Evolutionary conservation across 108 stramenopile species (phyloP).

Genomic region (Tribonema minus): DNA sequence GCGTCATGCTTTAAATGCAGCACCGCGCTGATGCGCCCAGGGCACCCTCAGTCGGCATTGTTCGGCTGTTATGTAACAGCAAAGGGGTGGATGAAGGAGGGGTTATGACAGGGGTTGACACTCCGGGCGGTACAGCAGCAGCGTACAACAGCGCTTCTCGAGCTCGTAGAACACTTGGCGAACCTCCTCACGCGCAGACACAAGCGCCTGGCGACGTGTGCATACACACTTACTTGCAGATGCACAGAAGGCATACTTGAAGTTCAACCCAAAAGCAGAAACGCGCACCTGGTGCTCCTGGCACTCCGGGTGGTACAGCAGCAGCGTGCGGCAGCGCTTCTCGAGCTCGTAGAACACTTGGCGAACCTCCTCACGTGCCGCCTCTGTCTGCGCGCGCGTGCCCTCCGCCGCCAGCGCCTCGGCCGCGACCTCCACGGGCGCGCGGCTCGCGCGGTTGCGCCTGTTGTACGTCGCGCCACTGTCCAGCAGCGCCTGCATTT

Average conservation of each 20-base stretch:
- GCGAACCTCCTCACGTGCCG: conserved; percentile 1
- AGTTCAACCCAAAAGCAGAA: no score
- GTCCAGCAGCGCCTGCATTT: no score
- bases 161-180: conserved; percentile 6
- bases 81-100: no score
- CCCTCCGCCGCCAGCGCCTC: conserved; percentile 18
- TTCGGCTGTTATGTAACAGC: no score
- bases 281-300: conserved; percentile 35
- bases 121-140: conserved; percentile 26
- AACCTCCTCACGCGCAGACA: background rate
- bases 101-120: no score
- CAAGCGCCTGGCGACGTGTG: no score
- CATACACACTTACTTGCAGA: no score
- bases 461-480: background rate
- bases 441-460: background rate
- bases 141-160: conserved; percentile 4
- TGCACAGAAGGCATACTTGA: no score
- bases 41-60: conserved; percentile 42
- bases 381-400: conserved; percentile 1
- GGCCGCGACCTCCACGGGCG: conserved; percentile 7
- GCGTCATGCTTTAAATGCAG: conserved; percentile 6
- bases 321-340: conserved; percentile 1
- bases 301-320: conserved; percentile 34
- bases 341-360: conserved; percentile 7
- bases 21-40: conserved; percentile 18